Evolutionary conservation across 441 rosid genomes (phyloP).

Genomic region (Erodium chrysanthum): DNA sequence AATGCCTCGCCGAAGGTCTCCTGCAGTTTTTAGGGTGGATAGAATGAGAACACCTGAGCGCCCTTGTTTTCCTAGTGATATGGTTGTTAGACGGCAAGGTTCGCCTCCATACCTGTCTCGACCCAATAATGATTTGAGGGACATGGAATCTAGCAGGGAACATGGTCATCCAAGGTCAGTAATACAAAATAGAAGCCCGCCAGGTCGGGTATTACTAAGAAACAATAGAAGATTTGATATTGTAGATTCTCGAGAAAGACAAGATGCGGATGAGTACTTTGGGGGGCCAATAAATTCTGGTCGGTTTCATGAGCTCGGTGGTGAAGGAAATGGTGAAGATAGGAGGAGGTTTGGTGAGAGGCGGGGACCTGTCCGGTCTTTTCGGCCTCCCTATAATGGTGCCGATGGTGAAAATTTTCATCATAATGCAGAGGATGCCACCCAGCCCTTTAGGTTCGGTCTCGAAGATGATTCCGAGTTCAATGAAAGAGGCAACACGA

Average conservation of each 20-base stretch:
- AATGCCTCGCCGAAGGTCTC: slow-evolving; percentile 51
- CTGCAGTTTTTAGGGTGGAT: slow-evolving; percentile 51
- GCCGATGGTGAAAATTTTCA: slow-evolving; percentile 37
- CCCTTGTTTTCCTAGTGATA: slow-evolving; percentile 45
- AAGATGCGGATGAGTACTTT: slow-evolving; percentile 43
- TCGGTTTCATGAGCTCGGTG: slow-evolving; percentile 49
- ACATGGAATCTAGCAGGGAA: slow-evolving; percentile 45
- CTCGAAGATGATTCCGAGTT: slow-evolving; percentile 34
- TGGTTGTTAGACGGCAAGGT: slow-evolving; percentile 48
- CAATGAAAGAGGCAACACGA: slow-evolving; percentile 40
- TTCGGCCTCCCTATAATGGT: slow-evolving; percentile 44
- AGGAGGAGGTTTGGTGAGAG: slow-evolving; percentile 63
- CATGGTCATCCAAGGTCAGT: slow-evolving; percentile 48
- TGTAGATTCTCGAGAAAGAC: slow-evolving; percentile 51
- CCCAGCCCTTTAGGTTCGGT: slow-evolving; percentile 43
- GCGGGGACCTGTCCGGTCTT: slow-evolving; percentile 48
- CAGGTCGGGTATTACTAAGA: slow-evolving; percentile 43
- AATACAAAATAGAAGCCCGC: slow-evolving; percentile 48
- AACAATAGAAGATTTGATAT: slow-evolving; percentile 42
- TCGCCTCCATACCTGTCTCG: slow-evolving; percentile 53
- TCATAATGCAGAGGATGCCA: slow-evolving; percentile 40
- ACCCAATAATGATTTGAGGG: slow-evolving; percentile 48
- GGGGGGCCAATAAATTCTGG: slow-evolving; percentile 48
- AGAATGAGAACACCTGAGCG: slow-evolving; percentile 59
- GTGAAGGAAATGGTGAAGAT: slow-evolving; percentile 49